These are phyloP conservation scores for Leucosporidium yakuticum DNA, from an alignment of 768 basidiomycete species.

Conservation along the genomic window DNA sequence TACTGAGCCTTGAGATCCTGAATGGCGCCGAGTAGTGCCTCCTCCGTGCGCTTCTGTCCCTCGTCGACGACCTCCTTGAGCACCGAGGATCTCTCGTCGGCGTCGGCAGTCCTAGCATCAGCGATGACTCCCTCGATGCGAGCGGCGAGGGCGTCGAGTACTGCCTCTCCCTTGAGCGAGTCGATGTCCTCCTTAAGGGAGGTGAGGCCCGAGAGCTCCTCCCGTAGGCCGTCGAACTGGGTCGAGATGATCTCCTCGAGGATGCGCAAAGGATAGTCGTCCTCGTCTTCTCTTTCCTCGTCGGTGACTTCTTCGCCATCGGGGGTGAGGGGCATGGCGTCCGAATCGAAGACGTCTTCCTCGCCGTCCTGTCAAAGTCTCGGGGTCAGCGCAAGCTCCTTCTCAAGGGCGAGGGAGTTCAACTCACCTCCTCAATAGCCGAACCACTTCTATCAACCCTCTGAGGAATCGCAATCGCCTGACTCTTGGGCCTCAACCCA, in stretches of 20 bases:
- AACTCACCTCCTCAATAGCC: neutral
- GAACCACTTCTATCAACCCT: neutral
- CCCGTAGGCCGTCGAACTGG: conserved; percentile 14
- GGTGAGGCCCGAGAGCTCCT: conserved; percentile 7
- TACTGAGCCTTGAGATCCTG: neutral
- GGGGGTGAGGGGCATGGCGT: neutral
- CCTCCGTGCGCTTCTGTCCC: neutral
- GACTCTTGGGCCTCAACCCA: neutral
- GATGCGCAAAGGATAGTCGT: conserved; percentile 19
- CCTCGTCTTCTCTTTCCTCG: neutral
- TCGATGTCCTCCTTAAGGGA: conserved; percentile 4
- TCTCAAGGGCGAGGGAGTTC: neutral
- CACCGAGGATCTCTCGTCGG: neutral
- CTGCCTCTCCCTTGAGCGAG: neutral
- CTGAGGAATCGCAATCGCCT: conserved; percentile 1
- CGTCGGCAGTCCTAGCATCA: neutral
- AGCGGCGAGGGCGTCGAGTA: conserved; percentile 3
- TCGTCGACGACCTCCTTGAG: neutral
- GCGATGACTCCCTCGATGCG: conserved; percentile 5
- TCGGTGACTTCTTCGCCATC: neutral
- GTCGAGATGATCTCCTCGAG: conserved; percentile 20
- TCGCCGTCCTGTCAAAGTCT: neutral
- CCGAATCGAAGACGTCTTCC: conserved; percentile 2
- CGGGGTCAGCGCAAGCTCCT: neutral
- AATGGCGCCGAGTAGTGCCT: neutral